A percentile compares a stretch with the other conserved stretches of the same genome.
Evolutionary conservation across 495 filamentous ascomycete genomes (phyloP).

Genomic region (Talaromyces nanjingensis): DNA sequence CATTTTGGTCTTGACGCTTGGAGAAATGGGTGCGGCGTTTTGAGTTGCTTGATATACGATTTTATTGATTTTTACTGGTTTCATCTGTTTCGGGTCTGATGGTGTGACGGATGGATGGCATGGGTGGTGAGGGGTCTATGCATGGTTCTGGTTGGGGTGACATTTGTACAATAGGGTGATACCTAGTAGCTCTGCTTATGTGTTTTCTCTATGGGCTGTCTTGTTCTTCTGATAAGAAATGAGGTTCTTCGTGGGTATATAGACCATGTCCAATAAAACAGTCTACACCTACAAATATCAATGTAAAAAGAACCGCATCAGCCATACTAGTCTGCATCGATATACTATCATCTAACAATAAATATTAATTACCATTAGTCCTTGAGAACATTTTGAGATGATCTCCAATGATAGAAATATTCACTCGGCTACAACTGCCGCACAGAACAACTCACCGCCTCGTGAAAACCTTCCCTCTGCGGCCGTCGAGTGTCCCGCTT

Average conservation of each 20-base stretch:
- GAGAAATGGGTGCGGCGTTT: neutral
- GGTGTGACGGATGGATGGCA: neutral
- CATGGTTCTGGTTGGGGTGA: neutral
- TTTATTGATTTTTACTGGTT: neutral
- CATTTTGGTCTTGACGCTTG: neutral
- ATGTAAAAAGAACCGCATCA: too few relatives aligned
- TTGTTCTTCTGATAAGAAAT: neutral
- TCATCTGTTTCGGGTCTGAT: neutral
- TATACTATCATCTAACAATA: too few relatives aligned
- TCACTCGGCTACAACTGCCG: neutral
- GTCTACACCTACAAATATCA: too few relatives aligned
- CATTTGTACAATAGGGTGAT: constrained; percentile 4
- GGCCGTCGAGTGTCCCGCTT: constrained; percentile 4
- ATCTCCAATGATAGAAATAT: neutral
- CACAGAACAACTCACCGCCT: constrained; percentile 13
- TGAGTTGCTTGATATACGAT: neutral
- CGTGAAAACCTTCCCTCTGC: constrained; percentile 12
- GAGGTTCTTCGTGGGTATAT: neutral
- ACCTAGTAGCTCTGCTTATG: neutral
- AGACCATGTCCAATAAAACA: neutral
- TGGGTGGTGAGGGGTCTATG: neutral
- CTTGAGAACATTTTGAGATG: neutral
- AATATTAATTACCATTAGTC: neutral
- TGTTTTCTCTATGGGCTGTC: neutral
- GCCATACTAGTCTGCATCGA: too few relatives aligned